Conservation (phyloP, 1,284 basidiomycete genomes). For the Austroboletus niveus region DNA sequence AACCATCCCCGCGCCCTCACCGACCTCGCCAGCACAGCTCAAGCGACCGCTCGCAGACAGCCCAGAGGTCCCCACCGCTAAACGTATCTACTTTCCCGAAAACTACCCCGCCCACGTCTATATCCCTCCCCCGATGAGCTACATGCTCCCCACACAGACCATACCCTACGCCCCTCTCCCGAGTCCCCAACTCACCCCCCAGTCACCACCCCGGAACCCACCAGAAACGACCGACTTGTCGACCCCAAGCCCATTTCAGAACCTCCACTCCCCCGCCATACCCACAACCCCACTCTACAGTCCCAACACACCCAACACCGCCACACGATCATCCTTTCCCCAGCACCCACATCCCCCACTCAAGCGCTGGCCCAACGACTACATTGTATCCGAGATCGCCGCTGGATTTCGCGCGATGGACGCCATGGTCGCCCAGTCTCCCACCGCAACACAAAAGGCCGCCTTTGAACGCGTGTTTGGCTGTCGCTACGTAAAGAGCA, state of each 20-base stretch:
- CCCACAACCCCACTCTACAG: constrained; percentile 22
- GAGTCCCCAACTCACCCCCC: constrained; percentile 17
- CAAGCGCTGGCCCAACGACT: constrained; percentile 72
- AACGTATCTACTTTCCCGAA: constrained; percentile 29
- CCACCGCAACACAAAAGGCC: constrained; percentile 49
- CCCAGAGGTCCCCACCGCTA: constrained; percentile 26
- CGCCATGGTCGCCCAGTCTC: constrained; percentile 40
- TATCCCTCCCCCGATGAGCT: constrained; percentile 30
- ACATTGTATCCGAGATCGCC: constrained; percentile 60
- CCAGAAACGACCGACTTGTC: constrained; percentile 18
- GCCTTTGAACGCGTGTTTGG: constrained; percentile 67
- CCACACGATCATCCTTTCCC: constrained; percentile 36
- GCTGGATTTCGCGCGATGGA: constrained; percentile 58
- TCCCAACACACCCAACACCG: constrained; percentile 17
- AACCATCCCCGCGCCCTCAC: not conserved
- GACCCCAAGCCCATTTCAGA: constrained; percentile 21
- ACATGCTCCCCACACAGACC: constrained; percentile 29
- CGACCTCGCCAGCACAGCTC: constrained; percentile 9
- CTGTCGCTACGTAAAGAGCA: constrained; percentile 65
- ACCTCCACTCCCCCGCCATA: constrained; percentile 21
- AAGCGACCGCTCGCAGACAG: constrained; percentile 25
- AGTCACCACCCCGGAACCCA: constrained; percentile 13
- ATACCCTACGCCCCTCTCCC: constrained; percentile 27
- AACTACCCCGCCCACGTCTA: constrained; percentile 32
- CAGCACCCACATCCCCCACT: constrained; percentile 54